Evolutionary conservation across 768 basidiomycete genomes (phyloP).

Genomic region (Suillus lakei): DNA sequence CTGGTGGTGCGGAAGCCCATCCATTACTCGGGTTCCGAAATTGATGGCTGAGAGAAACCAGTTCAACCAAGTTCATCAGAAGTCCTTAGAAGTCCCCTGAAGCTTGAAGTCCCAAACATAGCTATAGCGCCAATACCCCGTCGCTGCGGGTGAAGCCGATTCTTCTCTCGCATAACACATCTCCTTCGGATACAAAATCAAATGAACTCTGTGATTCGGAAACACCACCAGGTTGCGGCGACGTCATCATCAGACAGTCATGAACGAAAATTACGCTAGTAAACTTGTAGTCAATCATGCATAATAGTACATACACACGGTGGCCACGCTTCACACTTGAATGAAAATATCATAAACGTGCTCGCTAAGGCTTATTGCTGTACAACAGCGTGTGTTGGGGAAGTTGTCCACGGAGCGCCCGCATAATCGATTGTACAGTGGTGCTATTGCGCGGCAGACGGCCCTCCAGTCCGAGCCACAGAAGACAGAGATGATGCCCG

Average conservation of each 20-base stretch:
- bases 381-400: background rate
- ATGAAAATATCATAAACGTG: background rate
- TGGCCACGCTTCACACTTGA: background rate
- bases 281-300: background rate
- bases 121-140: background rate
- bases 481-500: background rate
- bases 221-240: background rate
- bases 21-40: background rate
- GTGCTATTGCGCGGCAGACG: background rate
- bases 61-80: background rate
- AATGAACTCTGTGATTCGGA: background rate
- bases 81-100: background rate
- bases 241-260: slow-evolving; percentile 1
- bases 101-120: background rate
- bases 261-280: background rate
- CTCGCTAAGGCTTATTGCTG: background rate
- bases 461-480: background rate
- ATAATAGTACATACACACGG: background rate
- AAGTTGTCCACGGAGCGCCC: slow-evolving; percentile 3
- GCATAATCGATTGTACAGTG: background rate
- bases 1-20: background rate
- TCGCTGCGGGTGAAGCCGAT: background rate
- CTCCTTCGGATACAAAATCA: background rate
- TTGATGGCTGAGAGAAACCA: background rate
- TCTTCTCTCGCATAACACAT: background rate